phyloP scores from a whole-genome alignment of 1,284 basidiomycete species.

The Cryptococcus sp. region DNA sequence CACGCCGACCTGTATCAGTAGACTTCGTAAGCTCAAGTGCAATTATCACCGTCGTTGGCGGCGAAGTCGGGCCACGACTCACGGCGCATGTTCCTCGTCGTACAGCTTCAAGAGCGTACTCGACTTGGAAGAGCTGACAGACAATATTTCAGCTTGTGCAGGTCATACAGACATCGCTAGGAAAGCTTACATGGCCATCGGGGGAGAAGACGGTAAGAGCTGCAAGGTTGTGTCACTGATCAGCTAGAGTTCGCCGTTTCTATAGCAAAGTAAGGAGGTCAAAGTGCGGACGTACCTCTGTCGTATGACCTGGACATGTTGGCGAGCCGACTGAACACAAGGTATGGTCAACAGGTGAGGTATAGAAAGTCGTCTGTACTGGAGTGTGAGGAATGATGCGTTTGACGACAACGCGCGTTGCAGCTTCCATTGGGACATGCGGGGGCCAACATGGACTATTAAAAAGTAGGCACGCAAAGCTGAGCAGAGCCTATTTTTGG shows the following conservation, averaged over 20 bases:
- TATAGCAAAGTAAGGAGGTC: background rate
- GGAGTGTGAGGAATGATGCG: background rate
- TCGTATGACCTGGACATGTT: constrained; percentile 55
- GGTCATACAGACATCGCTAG: background rate
- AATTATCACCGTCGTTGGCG: background rate
- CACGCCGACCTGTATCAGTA: constrained; percentile 77
- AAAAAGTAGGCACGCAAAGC: background rate
- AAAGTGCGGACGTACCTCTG: constrained; percentile 43
- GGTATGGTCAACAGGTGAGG: background rate
- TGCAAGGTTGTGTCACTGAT: constrained; percentile 11
- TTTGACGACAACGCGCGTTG: constrained; percentile 1
- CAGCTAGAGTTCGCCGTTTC: background rate
- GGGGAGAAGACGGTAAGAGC: constrained; percentile 89
- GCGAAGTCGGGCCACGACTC: constrained; percentile 40
- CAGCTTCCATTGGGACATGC: background rate
- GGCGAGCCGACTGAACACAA: background rate
- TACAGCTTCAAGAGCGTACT: constrained; percentile 97
- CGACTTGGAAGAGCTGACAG: constrained; percentile 63
- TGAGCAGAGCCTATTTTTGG: too few relatives aligned
- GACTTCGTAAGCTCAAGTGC: constrained; percentile 1
- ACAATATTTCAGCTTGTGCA: constrained; percentile 4
- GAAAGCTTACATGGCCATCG: constrained; percentile 70
- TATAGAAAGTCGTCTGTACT: background rate
- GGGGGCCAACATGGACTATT: background rate
- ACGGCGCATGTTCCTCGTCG: constrained; percentile 97